These are phyloP conservation scores for Chlorella sorokiniana DNA, from an alignment of 139 green algal species.

Conservation along the genomic window DNA sequence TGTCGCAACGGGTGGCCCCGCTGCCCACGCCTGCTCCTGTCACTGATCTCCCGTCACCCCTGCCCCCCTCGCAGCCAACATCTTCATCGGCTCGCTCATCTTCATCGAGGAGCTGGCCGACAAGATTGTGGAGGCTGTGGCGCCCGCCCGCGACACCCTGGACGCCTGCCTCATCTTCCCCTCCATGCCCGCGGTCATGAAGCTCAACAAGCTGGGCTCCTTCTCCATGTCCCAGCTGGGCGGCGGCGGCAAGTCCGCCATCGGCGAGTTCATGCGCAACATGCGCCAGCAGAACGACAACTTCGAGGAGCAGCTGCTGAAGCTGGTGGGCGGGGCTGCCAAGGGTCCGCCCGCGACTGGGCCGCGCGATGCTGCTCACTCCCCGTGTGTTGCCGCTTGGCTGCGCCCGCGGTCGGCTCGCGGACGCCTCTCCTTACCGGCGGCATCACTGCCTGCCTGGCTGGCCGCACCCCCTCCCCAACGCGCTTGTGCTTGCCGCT, in stretches of 20 bases:
- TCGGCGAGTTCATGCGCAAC: slow-evolving; percentile 96
- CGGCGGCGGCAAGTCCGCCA: slow-evolving; percentile 82
- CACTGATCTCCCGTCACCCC: background rate
- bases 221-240: slow-evolving; percentile 92
- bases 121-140: slow-evolving; percentile 93
- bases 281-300: slow-evolving; percentile 89
- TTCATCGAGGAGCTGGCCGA: slow-evolving; percentile 99
- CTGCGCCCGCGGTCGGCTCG: no score
- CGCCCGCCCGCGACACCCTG: slow-evolving; percentile 76
- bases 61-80: slow-evolving; percentile 71
- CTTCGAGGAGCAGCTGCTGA: slow-evolving; percentile 99
- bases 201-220: slow-evolving; percentile 98
- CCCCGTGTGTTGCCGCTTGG: background rate
- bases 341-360: background rate
- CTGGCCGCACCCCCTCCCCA: background rate
- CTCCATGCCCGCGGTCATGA: slow-evolving; percentile 99
- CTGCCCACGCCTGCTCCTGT: background rate
- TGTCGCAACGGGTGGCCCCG: no score
- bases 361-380: background rate
- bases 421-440: no score
- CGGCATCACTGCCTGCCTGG: no score
- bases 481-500: background rate
- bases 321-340: slow-evolving; percentile 81
- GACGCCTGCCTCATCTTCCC: slow-evolving; percentile 98
- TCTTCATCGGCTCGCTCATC: slow-evolving; percentile 99